Evolutionary conservation across 257 asterid species (phyloP), one percentile per base, ranked within the genome.

Genomic region (Solanum pennellii): DNA sequence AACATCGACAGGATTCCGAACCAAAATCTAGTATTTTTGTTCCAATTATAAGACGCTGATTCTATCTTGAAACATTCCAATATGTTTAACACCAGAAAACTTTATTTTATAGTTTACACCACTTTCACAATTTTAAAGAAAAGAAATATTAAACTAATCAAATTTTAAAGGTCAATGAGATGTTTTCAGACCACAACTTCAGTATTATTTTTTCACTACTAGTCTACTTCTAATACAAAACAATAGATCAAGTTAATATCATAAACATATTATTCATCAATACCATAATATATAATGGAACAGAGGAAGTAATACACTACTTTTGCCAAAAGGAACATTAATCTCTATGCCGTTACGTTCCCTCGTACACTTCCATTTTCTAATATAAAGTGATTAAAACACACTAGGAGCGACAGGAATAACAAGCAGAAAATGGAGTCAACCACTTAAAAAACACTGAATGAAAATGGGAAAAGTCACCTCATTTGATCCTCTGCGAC

Each of bases 401-500:
- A 39, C 60, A 84, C 80, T 41, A 42, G 56, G 60, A 76, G 59
- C 80, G 12, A 62, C 42, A 84, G 52, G 45, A 33, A 27, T 27
- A 13, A 85, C 2, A 45, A 69, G 23, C 31, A 39, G 23, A 29
- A 71, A 45, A 79, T 45, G 84, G 41, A 79, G 25, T 49, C 88
- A 23, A 42, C 39, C 83, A 86, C 59, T 25, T 77, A 56, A 74
- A 79, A 45, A 27, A 29, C 37, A 42, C 65, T 80, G 83, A 69
- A 52, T 76, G 41, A 86, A 86, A 79, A 88, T 37, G 31, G 16
- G 84, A 56, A 56, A 18, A 86, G 88, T 65, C 83, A 97, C 99
- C 99, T 97, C 99, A 92, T 93, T 95, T 29, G 99, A 96, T 87
- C 95, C 97, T 89, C 88, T 95, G 72, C 99, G 99, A 35, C 99